Evolutionary conservation across 1,139 yeast species (phyloP), one percentile per base, ranked within the genome.

Genomic region (Kodamaea plutei): DNA sequence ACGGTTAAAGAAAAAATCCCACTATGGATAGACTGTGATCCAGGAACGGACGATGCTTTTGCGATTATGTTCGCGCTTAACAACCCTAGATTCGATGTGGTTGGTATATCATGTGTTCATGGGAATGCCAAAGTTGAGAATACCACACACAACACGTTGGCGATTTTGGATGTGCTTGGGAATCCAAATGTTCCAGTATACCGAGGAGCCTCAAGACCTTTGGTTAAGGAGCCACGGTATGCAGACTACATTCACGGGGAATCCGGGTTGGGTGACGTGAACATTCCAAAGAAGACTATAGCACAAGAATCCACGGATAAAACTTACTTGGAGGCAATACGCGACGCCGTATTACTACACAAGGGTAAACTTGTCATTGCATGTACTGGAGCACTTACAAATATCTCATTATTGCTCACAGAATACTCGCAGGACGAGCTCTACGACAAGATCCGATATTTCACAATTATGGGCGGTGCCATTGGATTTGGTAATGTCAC

Each of bases 21-120:
- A 1, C 47, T 84, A 5, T 84, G 96, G 95, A 54, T 87, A n/a
- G 96, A 87, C 57, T 87, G 95, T 51, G 96, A 87, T 51, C 94
- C 95, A 0, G 95, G 95, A 2, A 91, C 84, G 47, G 96, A 87
- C 51, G 96, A 87, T 48, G 84, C 87, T 2, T 73, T 84, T 31
- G 95, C 94, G 7, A 64, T 87, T 6, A 59, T 84, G 12, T 46
- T 87, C 23, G 75, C 84, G 0, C 60, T 76, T 4, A 76, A 70
- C 49, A 70, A 76, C 40, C 84, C 84, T 0, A 58, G 67, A 23
- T 74, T 79, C 50, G 51, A 76, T 8, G 58, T 87, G 7, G 52
- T 82, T 4, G 96, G 95, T 1, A 70, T 87, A 17, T 81, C 94
- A 12, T 82, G 95, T 0, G 84, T 83, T 6, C 84, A 79, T 48